These are phyloP conservation scores for Dichotomocladium elegans DNA, from an alignment of 371 early-diverging fungal species.

Conservation along the genomic window DNA sequence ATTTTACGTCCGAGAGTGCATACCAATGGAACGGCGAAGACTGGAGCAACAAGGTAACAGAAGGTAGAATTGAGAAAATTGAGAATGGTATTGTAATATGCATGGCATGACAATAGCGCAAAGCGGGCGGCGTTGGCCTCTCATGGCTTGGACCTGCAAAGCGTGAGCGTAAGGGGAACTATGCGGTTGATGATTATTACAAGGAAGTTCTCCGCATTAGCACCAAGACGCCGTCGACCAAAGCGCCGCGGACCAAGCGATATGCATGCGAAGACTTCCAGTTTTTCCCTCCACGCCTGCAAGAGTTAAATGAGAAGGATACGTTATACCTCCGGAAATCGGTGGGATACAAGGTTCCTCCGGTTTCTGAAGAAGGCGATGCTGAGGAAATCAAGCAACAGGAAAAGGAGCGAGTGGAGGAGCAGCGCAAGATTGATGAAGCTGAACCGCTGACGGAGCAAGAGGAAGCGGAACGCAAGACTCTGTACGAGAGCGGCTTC, in stretches of 20 bases:
- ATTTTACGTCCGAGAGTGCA: conserved; percentile 72
- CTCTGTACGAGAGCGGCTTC: conserved; percentile 78
- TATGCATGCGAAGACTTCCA: conserved; percentile 79
- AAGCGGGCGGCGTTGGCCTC: conserved; percentile 41
- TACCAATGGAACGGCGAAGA: conserved; percentile 98
- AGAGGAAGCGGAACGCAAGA: conserved; percentile 82
- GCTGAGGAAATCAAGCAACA: conserved; percentile 42
- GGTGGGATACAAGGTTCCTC: conserved; percentile 58
- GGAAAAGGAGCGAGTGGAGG: conserved; percentile 69
- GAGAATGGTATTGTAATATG: too few relatives aligned
- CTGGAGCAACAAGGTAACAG: conserved; percentile 60
- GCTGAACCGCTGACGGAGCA: conserved; percentile 90
- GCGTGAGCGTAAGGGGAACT: conserved; percentile 82
- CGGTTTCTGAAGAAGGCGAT: conserved; percentile 27
- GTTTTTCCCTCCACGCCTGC: conserved; percentile 82
- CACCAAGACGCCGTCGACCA: conserved; percentile 43
- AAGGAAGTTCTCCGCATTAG: conserved; percentile 66
- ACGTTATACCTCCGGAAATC: conserved; percentile 55
- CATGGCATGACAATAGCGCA: conserved; percentile 22
- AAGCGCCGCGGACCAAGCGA: conserved; percentile 60
- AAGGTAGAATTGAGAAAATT: too few relatives aligned
- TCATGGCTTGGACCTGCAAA: conserved; percentile 86
- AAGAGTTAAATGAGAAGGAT: conserved; percentile 83
- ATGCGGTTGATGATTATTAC: conserved; percentile 86
- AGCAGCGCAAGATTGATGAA: conserved; percentile 81